phyloP scores from a whole-genome alignment of 441 rosid species.

The Gossypium trilobum region DNA sequence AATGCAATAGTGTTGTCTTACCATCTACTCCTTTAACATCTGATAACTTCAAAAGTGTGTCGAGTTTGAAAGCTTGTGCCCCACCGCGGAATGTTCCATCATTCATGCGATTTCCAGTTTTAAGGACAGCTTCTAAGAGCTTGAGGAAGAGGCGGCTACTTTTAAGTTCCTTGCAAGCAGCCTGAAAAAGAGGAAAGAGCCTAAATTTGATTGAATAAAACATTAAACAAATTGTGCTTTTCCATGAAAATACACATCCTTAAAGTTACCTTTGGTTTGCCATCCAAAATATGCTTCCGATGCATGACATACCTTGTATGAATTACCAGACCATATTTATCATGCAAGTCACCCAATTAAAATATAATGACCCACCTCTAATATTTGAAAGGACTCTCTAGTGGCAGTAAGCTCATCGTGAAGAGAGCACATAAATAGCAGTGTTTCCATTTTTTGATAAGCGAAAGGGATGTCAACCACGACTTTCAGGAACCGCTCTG shows the following conservation, averaged over 20 bases:
- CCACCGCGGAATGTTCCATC: constrained; percentile 96
- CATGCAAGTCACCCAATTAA: constrained; percentile 8
- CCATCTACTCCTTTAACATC: constrained; percentile 95
- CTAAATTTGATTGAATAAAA: constrained; percentile 11
- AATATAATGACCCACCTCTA: constrained; percentile 50
- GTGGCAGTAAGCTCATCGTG: constrained; percentile 58
- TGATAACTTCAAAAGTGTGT: constrained; percentile 82
- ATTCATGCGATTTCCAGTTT: constrained; percentile 98
- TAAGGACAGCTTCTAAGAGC: constrained; percentile 95
- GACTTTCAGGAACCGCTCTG: constrained; percentile 81
- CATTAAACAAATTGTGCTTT: not conserved
- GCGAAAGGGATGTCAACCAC: constrained; percentile 78
- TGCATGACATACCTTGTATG: not conserved
- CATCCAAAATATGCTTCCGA: not conserved
- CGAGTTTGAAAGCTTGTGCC: constrained; percentile 94
- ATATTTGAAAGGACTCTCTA: constrained; percentile 60
- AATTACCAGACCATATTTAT: not conserved
- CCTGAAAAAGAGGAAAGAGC: constrained; percentile 35
- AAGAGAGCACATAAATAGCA: constrained; percentile 70
- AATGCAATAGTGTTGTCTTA: constrained; percentile 94
- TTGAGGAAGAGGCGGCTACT: constrained; percentile 80
- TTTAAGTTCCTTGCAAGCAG: constrained; percentile 75
- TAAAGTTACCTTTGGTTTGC: not conserved
- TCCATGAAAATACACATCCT: not conserved
- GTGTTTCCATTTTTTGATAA: constrained; percentile 71